Conservation (phyloP, 108 stramenopile genomes). For the Schizochytrium sp. region DNA sequence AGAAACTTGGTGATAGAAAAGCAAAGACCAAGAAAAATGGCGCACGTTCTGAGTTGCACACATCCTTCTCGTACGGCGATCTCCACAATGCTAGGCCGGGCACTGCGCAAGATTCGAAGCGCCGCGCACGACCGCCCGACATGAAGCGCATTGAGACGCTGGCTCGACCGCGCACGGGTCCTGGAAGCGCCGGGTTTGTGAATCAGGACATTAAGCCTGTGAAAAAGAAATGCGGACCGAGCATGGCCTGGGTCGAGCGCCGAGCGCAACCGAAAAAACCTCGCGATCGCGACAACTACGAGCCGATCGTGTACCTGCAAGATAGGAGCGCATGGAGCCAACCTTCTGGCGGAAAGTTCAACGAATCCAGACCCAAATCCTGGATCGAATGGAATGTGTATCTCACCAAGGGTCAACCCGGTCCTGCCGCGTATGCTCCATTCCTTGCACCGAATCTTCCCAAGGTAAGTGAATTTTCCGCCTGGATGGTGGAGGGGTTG, state of each 20-base stretch:
- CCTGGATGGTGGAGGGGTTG: too few species aligned
- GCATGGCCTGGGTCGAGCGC: not conserved
- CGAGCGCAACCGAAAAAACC: not conserved
- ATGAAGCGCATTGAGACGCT: not conserved
- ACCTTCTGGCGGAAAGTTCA: not conserved
- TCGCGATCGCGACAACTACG: not conserved
- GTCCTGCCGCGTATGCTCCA: not conserved
- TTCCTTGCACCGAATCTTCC: not conserved
- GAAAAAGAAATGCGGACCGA: not conserved
- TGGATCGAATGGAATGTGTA: constrained; percentile 4
- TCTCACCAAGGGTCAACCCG: not conserved
- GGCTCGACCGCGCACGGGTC: not conserved
- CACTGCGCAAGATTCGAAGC: too few species aligned
- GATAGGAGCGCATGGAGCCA: not conserved
- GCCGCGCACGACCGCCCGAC: not conserved
- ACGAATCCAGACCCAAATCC: not conserved
- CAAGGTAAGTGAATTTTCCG: not conserved
- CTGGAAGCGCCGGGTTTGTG: not conserved
- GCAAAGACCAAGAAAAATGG: too few species aligned
- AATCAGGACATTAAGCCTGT: not conserved
- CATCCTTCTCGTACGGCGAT: too few species aligned
- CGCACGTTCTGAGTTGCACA: too few species aligned
- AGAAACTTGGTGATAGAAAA: too few species aligned
- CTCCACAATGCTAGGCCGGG: too few species aligned
- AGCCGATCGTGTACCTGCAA: not conserved